Evolutionary conservation across 169 alveolate species (phyloP), one percentile per base, ranked within the genome.

Genomic region (Babesia ovata): DNA sequence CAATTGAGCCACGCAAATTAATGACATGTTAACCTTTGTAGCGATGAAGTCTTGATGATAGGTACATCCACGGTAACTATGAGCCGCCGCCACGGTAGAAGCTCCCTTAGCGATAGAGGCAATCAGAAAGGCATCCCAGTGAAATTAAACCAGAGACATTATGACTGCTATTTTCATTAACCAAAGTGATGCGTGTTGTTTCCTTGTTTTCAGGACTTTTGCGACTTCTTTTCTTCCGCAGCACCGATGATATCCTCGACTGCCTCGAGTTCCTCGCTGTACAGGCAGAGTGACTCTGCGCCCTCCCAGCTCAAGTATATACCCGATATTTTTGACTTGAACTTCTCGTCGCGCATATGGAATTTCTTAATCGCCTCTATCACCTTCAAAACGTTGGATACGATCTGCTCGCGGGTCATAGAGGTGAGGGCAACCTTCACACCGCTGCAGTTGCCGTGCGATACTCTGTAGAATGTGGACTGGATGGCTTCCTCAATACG

Each of bases 291-390:
- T 22, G 87, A 79, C 29, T 69, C 87, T 11, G 61, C 2, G 14
- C 87, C 87, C 42, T 74, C 87, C 87, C 87, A 79, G 33, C 44
- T 79, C n/a, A 79, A 28, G 33, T 65, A 49, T 13, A 79, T 70
- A 0, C 69, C 52, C 44, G 74, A 42, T 50, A 79, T 79, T 26
- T 79, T 74, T 13, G 63, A 42, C 45, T 79, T 79, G 75, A 12
- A 79, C 22, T 22, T 70, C 28, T 69, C 63, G 63, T 79, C 75
- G 17, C 36, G n/a, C 44, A 42, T 50, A 29, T 79, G 87, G 56
- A 79, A 79, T 17, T 53, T 22, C 42, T 70, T 79, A 10, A 79
- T 54, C 17, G 70, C 57, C n/a, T 79, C 87, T 17, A 79, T 28
- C 36, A 29, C 70, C 0, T 67, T 29, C 56, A 28, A 22, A 12